These are phyloP conservation scores for Elsinoe necatrix DNA, from an alignment of 2,329 filamentous ascomycete genomes.

Conservation along the genomic window DNA sequence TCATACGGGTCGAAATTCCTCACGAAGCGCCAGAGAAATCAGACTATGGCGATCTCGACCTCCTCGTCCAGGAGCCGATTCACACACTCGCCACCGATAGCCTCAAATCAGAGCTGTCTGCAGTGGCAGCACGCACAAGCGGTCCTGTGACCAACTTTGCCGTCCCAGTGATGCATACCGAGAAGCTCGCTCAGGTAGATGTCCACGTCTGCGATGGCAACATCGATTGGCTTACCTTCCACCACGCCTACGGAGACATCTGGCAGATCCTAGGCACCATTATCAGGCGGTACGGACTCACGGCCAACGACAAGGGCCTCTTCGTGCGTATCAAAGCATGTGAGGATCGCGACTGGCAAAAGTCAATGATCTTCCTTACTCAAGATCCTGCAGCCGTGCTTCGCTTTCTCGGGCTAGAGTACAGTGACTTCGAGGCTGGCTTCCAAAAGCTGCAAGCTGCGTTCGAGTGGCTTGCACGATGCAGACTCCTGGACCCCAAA, in stretches of 20 bases:
- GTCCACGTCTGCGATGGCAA: constrained; percentile 45
- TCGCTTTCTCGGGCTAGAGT: constrained; percentile 54
- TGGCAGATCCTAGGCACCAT: constrained; percentile 58
- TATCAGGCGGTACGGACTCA: constrained; percentile 49
- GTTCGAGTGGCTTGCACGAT: constrained; percentile 53
- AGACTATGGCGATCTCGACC: constrained; percentile 65
- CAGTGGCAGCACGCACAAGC: constrained; percentile 26
- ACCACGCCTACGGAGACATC: constrained; percentile 62
- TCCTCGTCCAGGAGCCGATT: constrained; percentile 44
- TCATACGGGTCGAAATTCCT: constrained; percentile 48
- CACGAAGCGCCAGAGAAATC: constrained; percentile 61
- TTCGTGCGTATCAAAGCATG: constrained; percentile 61
- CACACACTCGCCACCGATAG: constrained; percentile 21
- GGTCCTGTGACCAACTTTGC: constrained; percentile 38
- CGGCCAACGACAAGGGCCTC: constrained; percentile 54
- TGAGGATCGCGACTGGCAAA: constrained; percentile 48
- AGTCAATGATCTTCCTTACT: constrained; percentile 53
- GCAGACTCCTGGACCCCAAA: constrained; percentile 49
- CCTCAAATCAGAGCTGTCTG: constrained; percentile 39
- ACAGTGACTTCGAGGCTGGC: constrained; percentile 42
- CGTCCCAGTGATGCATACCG: constrained; percentile 40
- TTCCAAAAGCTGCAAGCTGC: constrained; percentile 50
- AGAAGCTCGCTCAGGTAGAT: constrained; percentile 57
- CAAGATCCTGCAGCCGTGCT: constrained; percentile 49
- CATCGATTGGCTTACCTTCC: constrained; percentile 58